Percentiles rank a stretch among this genome's conserved stretches.
Evolutionary conservation across 2,329 filamentous ascomycete species (phyloP).

Genomic region (Fusarium verrucosum): DNA sequence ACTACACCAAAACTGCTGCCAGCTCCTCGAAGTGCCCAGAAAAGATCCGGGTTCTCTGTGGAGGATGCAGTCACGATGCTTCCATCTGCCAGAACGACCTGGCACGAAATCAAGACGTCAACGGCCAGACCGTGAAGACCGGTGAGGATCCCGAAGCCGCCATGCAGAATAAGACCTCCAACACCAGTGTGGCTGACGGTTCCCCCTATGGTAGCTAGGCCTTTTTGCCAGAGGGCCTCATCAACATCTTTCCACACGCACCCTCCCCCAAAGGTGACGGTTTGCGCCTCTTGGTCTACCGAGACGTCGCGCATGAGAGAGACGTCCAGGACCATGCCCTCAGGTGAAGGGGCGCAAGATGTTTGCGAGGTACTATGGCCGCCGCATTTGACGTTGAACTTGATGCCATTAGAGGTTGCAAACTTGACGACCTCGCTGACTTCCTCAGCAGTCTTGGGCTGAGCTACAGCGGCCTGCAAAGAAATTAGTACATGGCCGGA

Average conservation of each 20-base stretch:
- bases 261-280: constrained; percentile 61
- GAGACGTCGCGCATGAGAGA: constrained; percentile 59
- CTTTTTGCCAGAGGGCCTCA: constrained; percentile 57
- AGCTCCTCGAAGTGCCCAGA: constrained; percentile 54
- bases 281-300: constrained; percentile 57
- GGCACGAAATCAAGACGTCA: constrained; percentile 53
- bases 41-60: constrained; percentile 54
- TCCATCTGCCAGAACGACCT: constrained; percentile 54
- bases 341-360: constrained; percentile 53
- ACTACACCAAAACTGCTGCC: constrained; percentile 56
- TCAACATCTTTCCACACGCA: constrained; percentile 65
- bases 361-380: constrained; percentile 65
- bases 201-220: constrained; percentile 68
- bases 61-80: constrained; percentile 52
- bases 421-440: constrained; percentile 56
- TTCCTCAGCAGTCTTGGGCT: constrained; percentile 53
- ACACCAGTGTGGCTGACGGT: constrained; percentile 71
- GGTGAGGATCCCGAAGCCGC: constrained; percentile 67
- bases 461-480: constrained; percentile 55
- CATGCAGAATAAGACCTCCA: constrained; percentile 65
- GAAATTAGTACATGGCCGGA: background rate
- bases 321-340: constrained; percentile 66
- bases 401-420: constrained; percentile 54
- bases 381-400: constrained; percentile 64
- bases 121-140: constrained; percentile 62